Evolutionary conservation across 2,329 filamentous ascomycete genomes (phyloP).

Genomic region (Penicillium vulpinum): DNA sequence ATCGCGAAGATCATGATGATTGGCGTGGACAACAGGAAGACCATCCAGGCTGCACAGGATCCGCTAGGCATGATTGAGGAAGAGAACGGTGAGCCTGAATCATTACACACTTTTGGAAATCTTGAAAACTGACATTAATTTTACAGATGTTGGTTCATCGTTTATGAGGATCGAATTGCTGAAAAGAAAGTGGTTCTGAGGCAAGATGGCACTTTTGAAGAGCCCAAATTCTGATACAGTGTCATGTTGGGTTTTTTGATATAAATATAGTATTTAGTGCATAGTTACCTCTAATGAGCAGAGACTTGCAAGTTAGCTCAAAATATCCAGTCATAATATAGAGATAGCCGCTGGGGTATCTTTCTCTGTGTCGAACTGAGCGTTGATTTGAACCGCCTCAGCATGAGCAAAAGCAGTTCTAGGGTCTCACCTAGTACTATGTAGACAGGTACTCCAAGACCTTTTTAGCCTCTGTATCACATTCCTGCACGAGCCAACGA

Average conservation of each 20-base stretch:
- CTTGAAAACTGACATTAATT: neutral
- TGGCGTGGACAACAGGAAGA: neutral
- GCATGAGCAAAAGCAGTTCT: neutral
- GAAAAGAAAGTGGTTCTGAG: neutral
- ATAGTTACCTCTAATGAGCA: no score
- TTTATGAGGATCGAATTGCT: slow-evolving; percentile 4
- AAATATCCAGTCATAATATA: neutral
- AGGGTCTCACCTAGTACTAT: neutral
- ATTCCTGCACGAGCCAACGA: neutral
- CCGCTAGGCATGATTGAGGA: neutral
- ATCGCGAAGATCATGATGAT: slow-evolving; percentile 8
- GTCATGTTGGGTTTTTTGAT: neutral
- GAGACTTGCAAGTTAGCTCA: neutral
- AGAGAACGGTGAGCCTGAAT: slow-evolving; percentile 2
- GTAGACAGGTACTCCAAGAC: neutral
- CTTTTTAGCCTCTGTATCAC: neutral
- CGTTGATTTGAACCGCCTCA: neutral
- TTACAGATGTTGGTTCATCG: neutral
- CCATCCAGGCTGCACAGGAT: neutral
- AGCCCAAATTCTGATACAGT: neutral
- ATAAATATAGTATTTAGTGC: neutral
- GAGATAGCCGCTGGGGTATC: neutral
- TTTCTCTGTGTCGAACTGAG: neutral
- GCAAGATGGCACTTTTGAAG: neutral
- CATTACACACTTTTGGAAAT: neutral